Evolutionary conservation across 768 basidiomycete species (phyloP).

Genomic region (Collybia sp.): DNA sequence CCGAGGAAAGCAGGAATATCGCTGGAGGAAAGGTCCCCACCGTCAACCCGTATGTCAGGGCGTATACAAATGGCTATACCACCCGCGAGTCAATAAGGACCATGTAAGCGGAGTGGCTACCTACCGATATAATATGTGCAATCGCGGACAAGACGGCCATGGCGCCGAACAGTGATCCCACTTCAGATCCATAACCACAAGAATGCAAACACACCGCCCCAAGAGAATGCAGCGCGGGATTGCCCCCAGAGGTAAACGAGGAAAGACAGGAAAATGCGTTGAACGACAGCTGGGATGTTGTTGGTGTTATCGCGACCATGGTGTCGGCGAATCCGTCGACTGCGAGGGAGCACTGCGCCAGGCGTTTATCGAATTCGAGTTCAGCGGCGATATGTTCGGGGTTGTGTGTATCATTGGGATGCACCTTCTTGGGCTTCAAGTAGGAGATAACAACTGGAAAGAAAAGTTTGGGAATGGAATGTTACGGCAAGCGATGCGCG

Average conservation of each 20-base stretch:
- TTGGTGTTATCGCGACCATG: conserved; percentile 50
- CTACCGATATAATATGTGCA: conserved; percentile 56
- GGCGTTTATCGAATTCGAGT: conserved; percentile 63
- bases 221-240: conserved; percentile 68
- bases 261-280: conserved; percentile 56
- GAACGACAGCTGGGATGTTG: conserved; percentile 49
- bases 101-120: conserved; percentile 9
- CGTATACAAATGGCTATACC: conserved; percentile 63
- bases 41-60: conserved; percentile 57
- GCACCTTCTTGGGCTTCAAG: conserved; percentile 48
- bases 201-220: conserved; percentile 64
- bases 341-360: conserved; percentile 60
- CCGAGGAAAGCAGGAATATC: conserved; percentile 58
- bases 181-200: conserved; percentile 37
- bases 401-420: conserved; percentile 18
- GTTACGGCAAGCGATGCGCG: conserved; percentile 16
- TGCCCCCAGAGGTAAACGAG: conserved; percentile 63
- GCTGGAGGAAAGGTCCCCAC: conserved; percentile 64
- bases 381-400: conserved; percentile 51
- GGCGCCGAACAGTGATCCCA: conserved; percentile 68
- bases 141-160: conserved; percentile 64
- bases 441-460: conserved; percentile 51
- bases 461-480: background rate
- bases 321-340: conserved; percentile 63
- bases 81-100: background rate